Evolutionary conservation across 2,329 filamentous ascomycete genomes (phyloP).

Genomic region (Stagonosporopsis tanaceti): DNA sequence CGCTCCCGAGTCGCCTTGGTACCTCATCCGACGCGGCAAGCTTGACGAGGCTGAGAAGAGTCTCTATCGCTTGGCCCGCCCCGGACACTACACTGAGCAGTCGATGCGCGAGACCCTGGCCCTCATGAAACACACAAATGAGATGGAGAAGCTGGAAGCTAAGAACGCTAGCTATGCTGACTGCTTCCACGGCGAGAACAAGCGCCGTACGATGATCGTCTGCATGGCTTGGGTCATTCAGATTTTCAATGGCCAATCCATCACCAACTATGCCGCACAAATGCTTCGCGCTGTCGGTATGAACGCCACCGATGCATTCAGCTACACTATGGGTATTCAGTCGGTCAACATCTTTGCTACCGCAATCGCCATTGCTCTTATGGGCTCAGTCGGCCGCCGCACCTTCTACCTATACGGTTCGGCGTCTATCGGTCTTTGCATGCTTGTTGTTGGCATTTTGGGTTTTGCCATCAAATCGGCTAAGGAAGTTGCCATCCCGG

Average conservation of each 20-base stretch:
- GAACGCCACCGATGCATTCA: conserved; percentile 53
- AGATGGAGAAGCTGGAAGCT: conserved; percentile 72
- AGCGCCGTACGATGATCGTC: conserved; percentile 76
- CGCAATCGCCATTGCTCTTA: conserved; percentile 78
- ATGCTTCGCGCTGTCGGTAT: conserved; percentile 47
- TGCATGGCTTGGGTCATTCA: conserved; percentile 56
- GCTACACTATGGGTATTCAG: conserved; percentile 58
- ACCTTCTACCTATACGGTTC: conserved; percentile 76
- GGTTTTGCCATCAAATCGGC: conserved; percentile 17
- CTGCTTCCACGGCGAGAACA: conserved; percentile 79
- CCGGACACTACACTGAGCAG: conserved; percentile 60
- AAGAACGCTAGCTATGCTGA: conserved; percentile 76
- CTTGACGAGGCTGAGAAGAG: conserved; percentile 67
- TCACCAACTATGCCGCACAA: conserved; percentile 45
- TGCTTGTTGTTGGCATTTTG: conserved; percentile 57
- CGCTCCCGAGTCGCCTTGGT: conserved; percentile 74
- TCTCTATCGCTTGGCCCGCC: conserved; percentile 62
- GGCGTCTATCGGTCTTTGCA: conserved; percentile 61
- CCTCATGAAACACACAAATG: conserved; percentile 88
- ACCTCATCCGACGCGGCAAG: conserved; percentile 70
- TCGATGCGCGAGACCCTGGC: conserved; percentile 65
- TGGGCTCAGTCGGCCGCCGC: conserved; percentile 77
- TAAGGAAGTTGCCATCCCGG: conserved; percentile 23
- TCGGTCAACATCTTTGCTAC: conserved; percentile 74
- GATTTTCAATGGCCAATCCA: conserved; percentile 36